Conservation (phyloP, 495 filamentous ascomycete species). For the Aspergillus conjunctus region DNA sequence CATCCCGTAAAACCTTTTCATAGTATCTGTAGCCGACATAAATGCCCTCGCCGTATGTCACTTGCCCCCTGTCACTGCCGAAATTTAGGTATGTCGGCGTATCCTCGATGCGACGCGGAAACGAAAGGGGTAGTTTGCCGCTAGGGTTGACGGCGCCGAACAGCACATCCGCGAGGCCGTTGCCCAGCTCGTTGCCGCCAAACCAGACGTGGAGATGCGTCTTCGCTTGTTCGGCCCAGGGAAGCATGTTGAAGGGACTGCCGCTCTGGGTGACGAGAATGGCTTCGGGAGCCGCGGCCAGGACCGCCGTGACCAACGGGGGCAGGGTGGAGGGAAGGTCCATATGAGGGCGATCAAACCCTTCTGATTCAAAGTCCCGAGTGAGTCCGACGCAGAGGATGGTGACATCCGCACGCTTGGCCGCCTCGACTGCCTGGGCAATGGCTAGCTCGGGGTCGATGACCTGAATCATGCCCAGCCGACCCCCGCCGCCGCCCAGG, state of each 20-base stretch:
- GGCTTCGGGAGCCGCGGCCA: not conserved
- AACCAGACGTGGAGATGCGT: constrained; percentile 81
- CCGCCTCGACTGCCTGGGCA: not conserved
- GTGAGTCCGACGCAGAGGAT: not conserved
- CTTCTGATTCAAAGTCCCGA: not conserved
- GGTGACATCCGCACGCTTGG: not conserved
- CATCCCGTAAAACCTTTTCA: constrained; percentile 52
- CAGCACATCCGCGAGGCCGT: constrained; percentile 76
- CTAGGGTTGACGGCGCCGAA: constrained; percentile 76
- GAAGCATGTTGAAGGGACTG: constrained; percentile 33
- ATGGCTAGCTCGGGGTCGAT: not conserved
- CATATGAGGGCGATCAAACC: not conserved
- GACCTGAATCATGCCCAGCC: not conserved
- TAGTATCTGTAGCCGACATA: constrained; percentile 86
- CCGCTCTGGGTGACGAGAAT: not conserved
- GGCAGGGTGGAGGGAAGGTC: no score
- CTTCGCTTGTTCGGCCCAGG: constrained; percentile 70
- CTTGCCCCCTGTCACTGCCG: constrained; percentile 55
- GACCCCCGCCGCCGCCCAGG: not conserved
- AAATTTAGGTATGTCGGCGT: constrained; percentile 62
- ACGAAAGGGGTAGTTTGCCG: constrained; percentile 76
- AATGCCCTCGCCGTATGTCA: constrained; percentile 70
- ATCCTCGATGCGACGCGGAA: constrained; percentile 71
- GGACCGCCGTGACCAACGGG: not conserved
- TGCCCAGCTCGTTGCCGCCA: constrained; percentile 81